Base-by-base conservation (phyloP, 768 basidiomycete species). In the Phlebiopsis flavidoalba region DNA sequence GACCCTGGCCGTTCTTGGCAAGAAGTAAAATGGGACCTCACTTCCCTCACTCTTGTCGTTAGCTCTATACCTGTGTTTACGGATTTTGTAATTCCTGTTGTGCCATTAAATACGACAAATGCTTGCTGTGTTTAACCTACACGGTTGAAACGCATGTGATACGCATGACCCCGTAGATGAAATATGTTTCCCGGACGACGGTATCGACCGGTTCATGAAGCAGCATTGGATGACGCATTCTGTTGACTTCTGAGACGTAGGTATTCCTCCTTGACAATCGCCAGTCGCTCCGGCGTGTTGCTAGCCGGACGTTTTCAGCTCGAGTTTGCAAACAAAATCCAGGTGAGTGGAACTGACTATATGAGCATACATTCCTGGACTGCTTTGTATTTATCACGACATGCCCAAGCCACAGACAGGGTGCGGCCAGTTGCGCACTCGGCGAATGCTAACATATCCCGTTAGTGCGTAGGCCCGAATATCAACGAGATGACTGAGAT, bases 371-470 rank as follows among this genome's bases (percentile, higher is more conserved):
- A 95, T 0, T 82, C 80, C 69, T 95, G 89, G 47, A 95, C 78
- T 12, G 74, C 77, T 66, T 82, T 85, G 57, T 90, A 83, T 69
- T 87, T 80, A 35, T 78, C 78, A 69, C 80, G 84, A 70, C 93
- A 95, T 22, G 86, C 83, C 93, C 93, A 95, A 14, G 87, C 87
- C 24, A 94, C 87, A 5, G 93, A 91, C 55, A 95, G 73, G 3
- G 88, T 90, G 8, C 93, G 83, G 8, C 91, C 91, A 57, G 81
- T 77, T 1, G 89, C 87, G 70, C 93, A 95, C n/a, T 85, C 79
- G 15, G 93, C 93, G 69, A 94, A 95, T 56, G 83, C 93, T 95
- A 70, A 4, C 21, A 21, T 11, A 6, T 19, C 5, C 24, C 24
- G 35, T 43, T 17, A 43, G 36, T 21, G 17, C 5, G 15, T n/a